Conservation (phyloP, 345 rosid species). For the Eucalyptus microcorys region DNA sequence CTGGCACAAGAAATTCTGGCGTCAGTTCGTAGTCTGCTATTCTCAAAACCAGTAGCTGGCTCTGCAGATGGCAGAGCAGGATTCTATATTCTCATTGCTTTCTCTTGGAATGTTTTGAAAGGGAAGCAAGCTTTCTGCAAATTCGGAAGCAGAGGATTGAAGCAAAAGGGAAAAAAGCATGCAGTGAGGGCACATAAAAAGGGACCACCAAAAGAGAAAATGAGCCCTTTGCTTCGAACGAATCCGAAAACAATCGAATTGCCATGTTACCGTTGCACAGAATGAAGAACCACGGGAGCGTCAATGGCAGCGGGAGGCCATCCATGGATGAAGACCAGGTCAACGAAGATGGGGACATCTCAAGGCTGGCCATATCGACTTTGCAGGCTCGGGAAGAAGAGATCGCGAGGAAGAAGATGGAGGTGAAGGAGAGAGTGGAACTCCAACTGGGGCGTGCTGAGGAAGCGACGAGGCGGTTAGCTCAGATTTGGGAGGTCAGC, state of each 20-base stretch:
- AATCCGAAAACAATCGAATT: background rate
- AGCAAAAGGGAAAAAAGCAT: background rate
- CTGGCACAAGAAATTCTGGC: background rate
- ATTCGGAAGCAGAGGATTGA: slow-evolving; percentile 25
- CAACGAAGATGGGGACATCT: slow-evolving; percentile 18
- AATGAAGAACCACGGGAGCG: slow-evolving; percentile 5
- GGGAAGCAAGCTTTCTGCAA: slow-evolving; percentile 18
- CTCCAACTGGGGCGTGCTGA: slow-evolving; percentile 59
- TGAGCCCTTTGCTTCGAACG: background rate
- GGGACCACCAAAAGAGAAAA: background rate
- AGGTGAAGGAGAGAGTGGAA: slow-evolving; percentile 58
- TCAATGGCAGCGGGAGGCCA: slow-evolving; percentile 18
- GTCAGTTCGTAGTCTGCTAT: background rate
- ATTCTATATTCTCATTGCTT: background rate
- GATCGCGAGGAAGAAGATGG: slow-evolving; percentile 68
- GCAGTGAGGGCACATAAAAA: background rate
- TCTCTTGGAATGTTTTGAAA: slow-evolving; percentile 7
- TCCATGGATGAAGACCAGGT: slow-evolving; percentile 29
- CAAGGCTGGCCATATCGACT: slow-evolving; percentile 38
- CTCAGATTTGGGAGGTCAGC: slow-evolving; percentile 57
- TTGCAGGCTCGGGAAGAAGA: slow-evolving; percentile 73
- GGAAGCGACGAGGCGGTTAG: slow-evolving; percentile 60
- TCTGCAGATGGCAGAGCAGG: background rate
- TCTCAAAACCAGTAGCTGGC: background rate
- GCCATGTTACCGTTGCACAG: background rate